A percentile compares a stretch with the other conserved stretches of the same genome.
Evolutionary conservation across 345 rosid genomes (phyloP).

Genomic region (Trapa bicornis): DNA sequence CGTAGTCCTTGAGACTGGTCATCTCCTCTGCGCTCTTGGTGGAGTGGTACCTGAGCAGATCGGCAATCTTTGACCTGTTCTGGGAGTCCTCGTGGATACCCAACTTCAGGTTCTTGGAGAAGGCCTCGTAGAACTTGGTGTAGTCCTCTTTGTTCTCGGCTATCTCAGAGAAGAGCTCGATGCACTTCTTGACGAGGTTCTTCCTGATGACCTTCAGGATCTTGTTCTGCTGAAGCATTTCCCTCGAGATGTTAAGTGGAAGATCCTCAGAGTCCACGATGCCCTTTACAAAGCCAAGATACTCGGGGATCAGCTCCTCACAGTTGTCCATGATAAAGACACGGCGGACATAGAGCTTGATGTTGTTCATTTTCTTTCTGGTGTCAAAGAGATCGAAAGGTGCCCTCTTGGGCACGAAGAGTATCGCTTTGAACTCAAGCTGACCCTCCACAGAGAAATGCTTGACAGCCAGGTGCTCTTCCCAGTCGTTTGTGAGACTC

Average conservation of each 20-base stretch:
- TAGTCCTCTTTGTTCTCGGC: conserved; percentile 95
- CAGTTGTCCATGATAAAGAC: conserved; percentile 95
- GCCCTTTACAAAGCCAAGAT: conserved; percentile 78
- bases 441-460: conserved; percentile 94
- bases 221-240: conserved; percentile 80
- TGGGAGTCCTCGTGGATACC: conserved; percentile 83
- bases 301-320: conserved; percentile 79
- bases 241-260: conserved; percentile 85
- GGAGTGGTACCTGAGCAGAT: conserved; percentile 72
- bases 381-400: conserved; percentile 91
- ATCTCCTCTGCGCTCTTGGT: conserved; percentile 86
- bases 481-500: conserved; percentile 92
- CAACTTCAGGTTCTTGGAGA: conserved; percentile 81
- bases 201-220: conserved; percentile 81
- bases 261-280: conserved; percentile 87
- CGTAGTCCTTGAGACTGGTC: conserved; percentile 85
- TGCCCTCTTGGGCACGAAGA: conserved; percentile 83
- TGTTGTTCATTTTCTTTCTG: conserved; percentile 84
- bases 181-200: conserved; percentile 84
- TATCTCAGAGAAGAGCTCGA: conserved; percentile 80
- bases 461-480: conserved; percentile 78
- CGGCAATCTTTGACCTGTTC: conserved; percentile 71
- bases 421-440: conserved; percentile 89
- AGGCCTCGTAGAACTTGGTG: conserved; percentile 80
- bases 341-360: conserved; percentile 85